A percentile compares a stretch with the other conserved stretches of the same genome.
Evolutionary conservation across 169 alveolate species (phyloP).

Genomic region (Amoebophrya sp.): DNA sequence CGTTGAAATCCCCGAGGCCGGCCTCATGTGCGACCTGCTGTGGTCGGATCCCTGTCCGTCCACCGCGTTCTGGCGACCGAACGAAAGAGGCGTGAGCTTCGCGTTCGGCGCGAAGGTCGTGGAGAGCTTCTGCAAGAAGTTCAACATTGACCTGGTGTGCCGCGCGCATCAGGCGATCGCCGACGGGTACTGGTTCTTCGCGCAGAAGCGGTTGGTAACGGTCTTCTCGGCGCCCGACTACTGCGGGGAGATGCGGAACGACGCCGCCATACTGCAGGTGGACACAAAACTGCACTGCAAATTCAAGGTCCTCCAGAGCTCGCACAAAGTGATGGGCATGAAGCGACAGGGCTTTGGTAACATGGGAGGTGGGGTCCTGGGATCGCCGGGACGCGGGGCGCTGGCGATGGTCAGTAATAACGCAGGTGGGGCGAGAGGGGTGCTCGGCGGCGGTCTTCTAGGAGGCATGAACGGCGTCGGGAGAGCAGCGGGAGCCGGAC

Average conservation of each 20-base stretch:
- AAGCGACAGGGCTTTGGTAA: no score
- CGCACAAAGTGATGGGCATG: no score
- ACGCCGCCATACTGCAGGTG: slow-evolving; percentile 89
- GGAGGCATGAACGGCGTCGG: no score
- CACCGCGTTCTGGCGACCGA: slow-evolving; percentile 90
- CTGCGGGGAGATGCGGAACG: slow-evolving; percentile 93
- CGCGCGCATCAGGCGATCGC: slow-evolving; percentile 96
- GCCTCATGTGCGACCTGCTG: slow-evolving; percentile 86
- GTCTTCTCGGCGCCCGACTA: slow-evolving; percentile 92
- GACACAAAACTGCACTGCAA: slow-evolving; percentile 76
- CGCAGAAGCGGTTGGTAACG: slow-evolving; percentile 85
- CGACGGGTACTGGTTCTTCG: slow-evolving; percentile 93
- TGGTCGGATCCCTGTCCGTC: slow-evolving; percentile 94
- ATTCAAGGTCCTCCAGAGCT: not conserved
- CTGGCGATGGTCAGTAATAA: no score
- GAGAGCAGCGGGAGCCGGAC: no score
- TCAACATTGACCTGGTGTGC: slow-evolving; percentile 89
- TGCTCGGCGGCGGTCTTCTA: no score
- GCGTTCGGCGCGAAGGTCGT: slow-evolving; percentile 88
- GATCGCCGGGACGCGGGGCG: no score
- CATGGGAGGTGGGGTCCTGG: no score
- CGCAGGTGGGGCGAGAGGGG: no score
- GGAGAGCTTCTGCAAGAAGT: slow-evolving; percentile 74
- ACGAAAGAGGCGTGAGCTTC: slow-evolving; percentile 93
- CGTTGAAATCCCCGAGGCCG: slow-evolving; percentile 29